Conservation (phyloP, 345 rosid species). For the Salix dunnii region DNA sequence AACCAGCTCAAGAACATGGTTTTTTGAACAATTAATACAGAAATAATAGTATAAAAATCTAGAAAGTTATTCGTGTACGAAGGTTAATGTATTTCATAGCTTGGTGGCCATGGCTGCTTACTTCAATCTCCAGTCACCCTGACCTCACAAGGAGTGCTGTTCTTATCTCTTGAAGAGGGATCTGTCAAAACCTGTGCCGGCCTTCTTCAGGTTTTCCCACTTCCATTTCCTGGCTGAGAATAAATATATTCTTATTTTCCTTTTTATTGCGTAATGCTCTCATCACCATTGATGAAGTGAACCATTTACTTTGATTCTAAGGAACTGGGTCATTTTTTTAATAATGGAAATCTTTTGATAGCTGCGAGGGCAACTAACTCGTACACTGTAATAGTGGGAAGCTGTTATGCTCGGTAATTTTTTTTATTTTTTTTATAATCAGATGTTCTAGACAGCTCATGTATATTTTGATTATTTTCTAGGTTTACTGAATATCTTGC, state of each 20-base stretch:
- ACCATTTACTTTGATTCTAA: neutral
- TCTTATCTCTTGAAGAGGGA: no score
- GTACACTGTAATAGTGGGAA: neutral
- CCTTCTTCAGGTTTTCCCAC: neutral
- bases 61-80: neutral
- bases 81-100: neutral
- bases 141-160: constrained; percentile 15
- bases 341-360: constrained; percentile 11
- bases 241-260: no score
- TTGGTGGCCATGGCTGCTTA: constrained; percentile 6
- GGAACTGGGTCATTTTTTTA: neutral
- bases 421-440: no score
- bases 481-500: no score
- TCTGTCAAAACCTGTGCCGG: neutral
- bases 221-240: neutral
- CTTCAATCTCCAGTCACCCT: constrained; percentile 27
- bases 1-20: neutral
- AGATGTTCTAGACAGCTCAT: no score
- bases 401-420: no score
- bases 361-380: neutral
- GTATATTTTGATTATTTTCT: no score
- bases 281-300: constrained; percentile 5
- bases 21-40: neutral
- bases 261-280: constrained; percentile 14
- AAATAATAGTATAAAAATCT: neutral